phyloP scores from a whole-genome alignment of 139 green algal genomes.

The Coelastrella sp. region DNA sequence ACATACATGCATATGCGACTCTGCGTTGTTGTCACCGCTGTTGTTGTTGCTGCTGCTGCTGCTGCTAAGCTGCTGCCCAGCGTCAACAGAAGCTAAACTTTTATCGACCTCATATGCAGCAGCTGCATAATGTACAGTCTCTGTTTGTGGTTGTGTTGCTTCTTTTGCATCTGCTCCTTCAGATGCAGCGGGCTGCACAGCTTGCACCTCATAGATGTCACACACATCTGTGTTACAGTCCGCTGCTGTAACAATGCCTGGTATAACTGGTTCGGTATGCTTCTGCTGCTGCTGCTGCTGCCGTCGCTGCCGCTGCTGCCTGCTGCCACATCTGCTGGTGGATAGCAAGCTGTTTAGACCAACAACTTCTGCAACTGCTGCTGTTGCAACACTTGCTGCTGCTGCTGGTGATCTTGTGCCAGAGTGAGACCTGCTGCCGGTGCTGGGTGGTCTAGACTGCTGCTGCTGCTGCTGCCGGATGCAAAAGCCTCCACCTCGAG shows the following conservation, averaged over 20 bases:
- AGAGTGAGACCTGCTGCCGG: background rate
- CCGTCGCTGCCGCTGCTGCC: background rate
- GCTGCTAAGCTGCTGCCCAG: too few species aligned
- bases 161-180: too few species aligned
- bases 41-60: too few species aligned
- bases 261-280: background rate
- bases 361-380: background rate
- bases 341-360: background rate
- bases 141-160: too few species aligned
- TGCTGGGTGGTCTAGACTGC: background rate
- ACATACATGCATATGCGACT: too few species aligned
- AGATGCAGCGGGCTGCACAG: too few species aligned
- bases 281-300: background rate
- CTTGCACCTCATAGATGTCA: too few species aligned
- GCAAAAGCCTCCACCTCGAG: slow-evolving; percentile 25
- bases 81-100: too few species aligned
- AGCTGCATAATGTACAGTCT: too few species aligned
- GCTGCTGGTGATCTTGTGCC: background rate
- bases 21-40: too few species aligned
- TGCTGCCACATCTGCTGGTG: background rate
- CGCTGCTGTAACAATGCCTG: background rate
- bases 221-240: too few species aligned
- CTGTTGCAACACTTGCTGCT: background rate
- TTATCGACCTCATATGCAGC: too few species aligned
- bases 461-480: background rate